Conservation (phyloP, 2,329 filamentous ascomycete species). For the Cercospora citrullina region DNA sequence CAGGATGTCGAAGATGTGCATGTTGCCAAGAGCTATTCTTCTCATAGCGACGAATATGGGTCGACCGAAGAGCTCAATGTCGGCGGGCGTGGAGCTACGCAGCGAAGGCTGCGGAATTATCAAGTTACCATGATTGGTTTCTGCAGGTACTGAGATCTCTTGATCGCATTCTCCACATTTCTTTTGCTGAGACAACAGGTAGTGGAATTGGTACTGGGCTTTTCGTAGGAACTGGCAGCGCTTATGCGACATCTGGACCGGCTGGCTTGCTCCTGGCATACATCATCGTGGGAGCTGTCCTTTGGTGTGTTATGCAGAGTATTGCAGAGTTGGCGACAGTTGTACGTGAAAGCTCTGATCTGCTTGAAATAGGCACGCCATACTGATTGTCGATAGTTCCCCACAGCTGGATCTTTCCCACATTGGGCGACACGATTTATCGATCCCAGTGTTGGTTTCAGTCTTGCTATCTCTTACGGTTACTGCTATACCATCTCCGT, state of each 20-base stretch:
- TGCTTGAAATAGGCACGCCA: neutral
- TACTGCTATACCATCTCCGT: constrained; percentile 34
- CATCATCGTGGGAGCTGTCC: constrained; percentile 32
- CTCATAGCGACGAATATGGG: neutral
- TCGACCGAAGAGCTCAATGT: constrained; percentile 17
- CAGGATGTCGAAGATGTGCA: neutral
- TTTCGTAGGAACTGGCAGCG: constrained; percentile 52
- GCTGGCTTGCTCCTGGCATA: constrained; percentile 49
- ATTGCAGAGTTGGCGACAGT: constrained; percentile 35
- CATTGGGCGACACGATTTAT: constrained; percentile 37
- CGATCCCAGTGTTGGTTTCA: constrained; percentile 39
- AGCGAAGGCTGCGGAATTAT: constrained; percentile 25
- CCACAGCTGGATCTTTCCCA: constrained; percentile 36
- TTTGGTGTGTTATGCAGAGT: constrained; percentile 39
- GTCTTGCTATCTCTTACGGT: constrained; percentile 39
- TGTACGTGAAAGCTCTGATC: neutral
- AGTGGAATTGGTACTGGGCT: constrained; percentile 49
- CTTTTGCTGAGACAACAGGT: neutral
- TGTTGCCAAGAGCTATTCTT: neutral
- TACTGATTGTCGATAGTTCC: constrained; percentile 5
- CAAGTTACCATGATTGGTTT: constrained; percentile 31
- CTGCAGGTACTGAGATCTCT: neutral
- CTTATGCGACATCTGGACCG: constrained; percentile 51
- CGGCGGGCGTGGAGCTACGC: constrained; percentile 26
- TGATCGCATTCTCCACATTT: neutral